Conservation (phyloP, 176 grass and related monocot genomes). For the Carex scoparia region DNA sequence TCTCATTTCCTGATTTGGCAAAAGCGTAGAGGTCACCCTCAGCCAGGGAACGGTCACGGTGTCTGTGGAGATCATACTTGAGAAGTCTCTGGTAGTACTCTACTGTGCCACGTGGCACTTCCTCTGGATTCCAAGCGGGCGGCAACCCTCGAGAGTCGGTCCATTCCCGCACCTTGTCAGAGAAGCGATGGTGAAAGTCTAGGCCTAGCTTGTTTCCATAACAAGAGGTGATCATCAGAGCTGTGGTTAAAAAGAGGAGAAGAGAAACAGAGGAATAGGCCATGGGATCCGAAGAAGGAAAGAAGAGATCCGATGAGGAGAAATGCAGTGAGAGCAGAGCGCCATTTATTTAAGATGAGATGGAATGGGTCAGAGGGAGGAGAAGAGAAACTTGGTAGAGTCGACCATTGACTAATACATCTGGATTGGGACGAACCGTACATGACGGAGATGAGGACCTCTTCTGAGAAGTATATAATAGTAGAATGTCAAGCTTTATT, state of each 20-base stretch:
- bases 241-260: neutral
- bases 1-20: constrained; percentile 42
- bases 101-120: constrained; percentile 19
- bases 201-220: constrained; percentile 37
- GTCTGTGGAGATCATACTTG: constrained; percentile 45
- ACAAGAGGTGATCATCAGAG: neutral
- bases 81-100: constrained; percentile 64
- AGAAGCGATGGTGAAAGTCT: constrained; percentile 72
- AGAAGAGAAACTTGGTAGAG: neutral
- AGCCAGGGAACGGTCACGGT: constrained; percentile 27
- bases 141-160: constrained; percentile 33
- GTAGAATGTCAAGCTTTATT: too few species aligned
- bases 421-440: too few species aligned
- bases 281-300: neutral
- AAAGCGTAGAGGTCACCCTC: constrained; percentile 35
- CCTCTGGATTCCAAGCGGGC: constrained; percentile 19
- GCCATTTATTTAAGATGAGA: neutral
- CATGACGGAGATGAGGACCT: too few species aligned
- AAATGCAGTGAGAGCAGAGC: neutral
- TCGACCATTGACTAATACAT: neutral
- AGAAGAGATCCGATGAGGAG: neutral
- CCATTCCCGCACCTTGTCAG: constrained; percentile 49
- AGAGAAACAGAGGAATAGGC: neutral
- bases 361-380: neutral
- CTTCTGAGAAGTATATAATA: too few species aligned